These are phyloP conservation scores for Rhinocladiella mackenziei DNA, from an alignment of 2,329 filamentous ascomycete species.

Conservation along the genomic window DNA sequence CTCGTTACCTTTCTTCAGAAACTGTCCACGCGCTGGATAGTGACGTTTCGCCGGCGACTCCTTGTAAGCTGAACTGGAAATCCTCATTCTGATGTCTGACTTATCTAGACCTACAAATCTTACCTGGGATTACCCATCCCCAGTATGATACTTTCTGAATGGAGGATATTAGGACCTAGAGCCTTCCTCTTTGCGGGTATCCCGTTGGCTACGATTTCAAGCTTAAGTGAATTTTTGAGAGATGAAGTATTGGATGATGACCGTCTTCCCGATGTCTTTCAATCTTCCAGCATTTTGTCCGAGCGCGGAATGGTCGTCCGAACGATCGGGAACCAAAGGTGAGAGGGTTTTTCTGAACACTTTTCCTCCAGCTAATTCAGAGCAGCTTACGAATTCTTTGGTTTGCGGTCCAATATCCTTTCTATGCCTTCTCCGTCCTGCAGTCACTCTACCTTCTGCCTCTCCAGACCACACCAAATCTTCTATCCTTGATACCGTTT, in stretches of 20 bases:
- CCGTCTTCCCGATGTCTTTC: not conserved
- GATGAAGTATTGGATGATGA: conserved; percentile 10
- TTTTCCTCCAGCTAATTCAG: conserved; percentile 23
- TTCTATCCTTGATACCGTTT: conserved; percentile 38
- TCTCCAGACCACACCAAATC: conserved; percentile 33
- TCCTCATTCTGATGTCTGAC: not conserved
- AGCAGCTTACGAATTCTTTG: conserved; percentile 36
- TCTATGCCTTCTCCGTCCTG: conserved; percentile 42
- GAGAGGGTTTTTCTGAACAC: conserved; percentile 1
- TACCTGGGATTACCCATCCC: conserved; percentile 33
- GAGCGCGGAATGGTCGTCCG: conserved; percentile 36
- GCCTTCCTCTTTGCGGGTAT: conserved; percentile 43
- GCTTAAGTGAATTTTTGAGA: conserved; percentile 14
- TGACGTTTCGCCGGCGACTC: conserved; percentile 16
- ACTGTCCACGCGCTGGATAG: conserved; percentile 13
- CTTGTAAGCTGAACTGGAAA: conserved; percentile 31
- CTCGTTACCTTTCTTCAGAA: conserved; percentile 10
- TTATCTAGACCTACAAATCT: conserved; percentile 19
- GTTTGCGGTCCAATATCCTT: conserved; percentile 39
- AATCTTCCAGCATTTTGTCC: conserved; percentile 30
- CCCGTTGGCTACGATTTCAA: conserved; percentile 25
- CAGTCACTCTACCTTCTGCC: conserved; percentile 42
- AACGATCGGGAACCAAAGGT: conserved; percentile 22
- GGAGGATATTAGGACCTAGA: conserved; percentile 33
- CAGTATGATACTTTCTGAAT: conserved; percentile 38